phyloP scores from a whole-genome alignment of 495 filamentous ascomycete species.

The Aspergillus affinis region DNA sequence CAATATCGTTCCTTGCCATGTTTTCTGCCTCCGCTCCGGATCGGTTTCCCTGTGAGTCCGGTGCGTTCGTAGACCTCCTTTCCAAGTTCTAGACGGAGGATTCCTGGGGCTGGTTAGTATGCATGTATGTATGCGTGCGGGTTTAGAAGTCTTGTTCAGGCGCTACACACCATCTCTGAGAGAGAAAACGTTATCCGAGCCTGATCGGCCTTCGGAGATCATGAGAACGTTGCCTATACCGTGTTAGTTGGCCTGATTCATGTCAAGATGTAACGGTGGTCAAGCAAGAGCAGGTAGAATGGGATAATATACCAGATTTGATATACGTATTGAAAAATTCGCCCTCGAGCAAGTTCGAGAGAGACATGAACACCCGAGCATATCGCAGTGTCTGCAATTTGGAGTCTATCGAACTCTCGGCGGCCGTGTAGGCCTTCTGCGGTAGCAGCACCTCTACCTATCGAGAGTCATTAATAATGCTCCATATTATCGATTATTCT shows the following conservation, averaged over 20 bases:
- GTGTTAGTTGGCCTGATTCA: background rate
- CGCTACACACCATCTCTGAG: conserved; percentile 63
- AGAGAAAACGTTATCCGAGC: conserved; percentile 77
- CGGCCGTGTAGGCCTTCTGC: conserved; percentile 57
- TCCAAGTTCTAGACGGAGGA: conserved; percentile 74
- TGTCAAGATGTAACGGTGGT: background rate
- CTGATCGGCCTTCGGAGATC: conserved; percentile 81
- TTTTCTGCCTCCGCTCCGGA: conserved; percentile 57
- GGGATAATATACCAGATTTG: conserved; percentile 64
- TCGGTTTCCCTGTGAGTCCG: conserved; percentile 75
- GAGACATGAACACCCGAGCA: conserved; percentile 70
- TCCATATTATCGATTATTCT: background rate
- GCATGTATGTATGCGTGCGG: background rate
- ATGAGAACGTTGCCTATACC: conserved; percentile 77
- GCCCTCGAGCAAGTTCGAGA: conserved; percentile 67
- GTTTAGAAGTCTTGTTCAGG: background rate
- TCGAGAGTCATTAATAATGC: conserved; percentile 3
- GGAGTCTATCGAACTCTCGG: conserved; percentile 53
- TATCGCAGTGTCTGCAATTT: conserved; percentile 51
- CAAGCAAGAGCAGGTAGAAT: background rate
- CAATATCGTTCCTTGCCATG: conserved; percentile 60
- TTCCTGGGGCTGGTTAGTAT: conserved; percentile 44
- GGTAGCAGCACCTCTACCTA: conserved; percentile 78
- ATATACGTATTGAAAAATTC: conserved; percentile 87
- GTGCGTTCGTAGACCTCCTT: conserved; percentile 84